Base-by-base conservation (phyloP, 257 asterid species). In the Hygrophila difformis region DNA sequence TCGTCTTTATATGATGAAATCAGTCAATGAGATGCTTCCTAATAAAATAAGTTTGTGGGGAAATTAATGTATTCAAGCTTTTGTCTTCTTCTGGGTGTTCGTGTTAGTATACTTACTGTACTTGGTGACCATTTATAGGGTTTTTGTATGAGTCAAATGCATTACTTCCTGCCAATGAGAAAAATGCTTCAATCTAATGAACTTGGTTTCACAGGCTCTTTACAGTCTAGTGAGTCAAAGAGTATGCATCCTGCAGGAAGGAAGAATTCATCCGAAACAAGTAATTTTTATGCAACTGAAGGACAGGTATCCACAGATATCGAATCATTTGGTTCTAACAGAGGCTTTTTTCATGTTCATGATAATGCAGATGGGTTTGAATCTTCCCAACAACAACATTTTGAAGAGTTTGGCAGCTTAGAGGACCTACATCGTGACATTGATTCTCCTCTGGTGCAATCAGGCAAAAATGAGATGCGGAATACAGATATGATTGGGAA, bases 401-500 rank as follows among this genome's bases (percentile, higher is more conserved):
- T 39, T 8, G n/a, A 18, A 12, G 56, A 47, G 44, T 47, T 57
- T 7, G 21, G 22, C 23, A 23, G 20, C 18, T 18, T 38, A 1
- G 59, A 52, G 39, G 50, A 53, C 24, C 31, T 51, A 23, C 44
- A 44, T 29, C 41, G 43, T 1, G 44, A 51, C 22, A 12, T 39
- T 15, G 8, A 13, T 22, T 53, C 51, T 53, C 67, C 47, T 39
- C 61, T 16, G 5, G 29, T 22, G 22, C 52, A 43, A 17, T 26
- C 31, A 26, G 8, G 31, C 8, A 8, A 1, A 26, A 8, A 26
- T 26, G 31, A 26, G 4, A 3, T 8, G 4, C 4, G 31, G 8
- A 26, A 26, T 0, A 26, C 8, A 3, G 31, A 3, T 26, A 8
- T 3, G 22, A 8, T 19, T 11, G 11, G 34, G 18, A 16, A 18